These are phyloP conservation scores for Sporisorium scitamineum DNA, from an alignment of 1,284 basidiomycete species.

Conservation along the genomic window DNA sequence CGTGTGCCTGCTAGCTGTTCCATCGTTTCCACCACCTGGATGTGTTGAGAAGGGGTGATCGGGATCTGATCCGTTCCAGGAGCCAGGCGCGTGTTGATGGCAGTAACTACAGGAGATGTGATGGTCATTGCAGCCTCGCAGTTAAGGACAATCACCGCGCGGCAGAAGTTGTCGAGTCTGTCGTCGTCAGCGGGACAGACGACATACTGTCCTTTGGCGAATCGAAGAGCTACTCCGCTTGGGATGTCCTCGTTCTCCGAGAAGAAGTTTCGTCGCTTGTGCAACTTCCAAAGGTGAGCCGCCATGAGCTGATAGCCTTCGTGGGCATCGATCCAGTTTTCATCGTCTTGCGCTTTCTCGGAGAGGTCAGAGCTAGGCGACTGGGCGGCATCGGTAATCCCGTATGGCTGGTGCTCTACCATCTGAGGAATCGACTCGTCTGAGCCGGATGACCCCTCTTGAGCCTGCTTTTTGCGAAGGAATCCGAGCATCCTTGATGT, in stretches of 20 bases:
- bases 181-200: slow-evolving; percentile 39
- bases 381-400: slow-evolving; percentile 13
- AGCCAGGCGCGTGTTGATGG: slow-evolving; percentile 73
- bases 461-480: slow-evolving; percentile 15
- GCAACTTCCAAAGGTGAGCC: slow-evolving; percentile 34
- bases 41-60: slow-evolving; percentile 47
- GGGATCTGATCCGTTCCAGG: slow-evolving; percentile 47
- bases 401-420: slow-evolving; percentile 13
- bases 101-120: slow-evolving; percentile 82
- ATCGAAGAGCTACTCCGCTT: slow-evolving; percentile 47
- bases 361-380: slow-evolving; percentile 16
- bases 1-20: slow-evolving; percentile 77
- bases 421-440: slow-evolving; percentile 10
- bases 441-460: neutral
- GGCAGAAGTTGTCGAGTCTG: slow-evolving; percentile 28
- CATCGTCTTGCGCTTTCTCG: slow-evolving; percentile 8
- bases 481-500: slow-evolving; percentile 13
- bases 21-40: slow-evolving; percentile 72
- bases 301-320: slow-evolving; percentile 54
- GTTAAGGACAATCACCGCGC: slow-evolving; percentile 78
- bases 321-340: slow-evolving; percentile 44
- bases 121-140: slow-evolving; percentile 84
- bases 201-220: slow-evolving; percentile 50
- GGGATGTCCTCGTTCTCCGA: slow-evolving; percentile 20
- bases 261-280: slow-evolving; percentile 31